These are phyloP conservation scores for Pseudoneurospora amorphoporcata DNA, from an alignment of 495 filamentous ascomycete species.

Conservation along the genomic window DNA sequence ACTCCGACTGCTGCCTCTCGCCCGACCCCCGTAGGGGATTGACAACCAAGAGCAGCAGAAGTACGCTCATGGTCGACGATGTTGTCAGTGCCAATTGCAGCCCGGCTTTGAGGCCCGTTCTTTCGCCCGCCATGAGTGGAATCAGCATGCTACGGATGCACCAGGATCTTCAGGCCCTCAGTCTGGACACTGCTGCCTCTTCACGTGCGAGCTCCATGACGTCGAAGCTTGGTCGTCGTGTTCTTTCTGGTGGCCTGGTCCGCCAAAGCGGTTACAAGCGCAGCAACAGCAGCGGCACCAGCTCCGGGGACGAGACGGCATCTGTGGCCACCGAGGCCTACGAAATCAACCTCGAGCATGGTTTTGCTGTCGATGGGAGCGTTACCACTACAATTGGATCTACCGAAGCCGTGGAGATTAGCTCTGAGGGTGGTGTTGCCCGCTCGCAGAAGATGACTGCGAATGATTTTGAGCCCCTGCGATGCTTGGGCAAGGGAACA, in stretches of 20 bases:
- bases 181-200: slow-evolving; percentile 30
- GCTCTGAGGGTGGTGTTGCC: slow-evolving; percentile 28
- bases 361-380: slow-evolving; percentile 47
- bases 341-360: slow-evolving; percentile 77
- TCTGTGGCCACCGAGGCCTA: slow-evolving; percentile 53
- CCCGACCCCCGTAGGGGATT: slow-evolving; percentile 25
- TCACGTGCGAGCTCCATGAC: slow-evolving; percentile 34
- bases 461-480: slow-evolving; percentile 80
- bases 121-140: slow-evolving; percentile 48
- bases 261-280: slow-evolving; percentile 19
- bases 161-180: slow-evolving; percentile 54
- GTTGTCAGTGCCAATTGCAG: slow-evolving; percentile 50
- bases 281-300: slow-evolving; percentile 17
- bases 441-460: slow-evolving; percentile 73
- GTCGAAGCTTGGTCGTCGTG: slow-evolving; percentile 27
- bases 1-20: slow-evolving; percentile 53
- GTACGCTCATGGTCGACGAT: slow-evolving; percentile 33
- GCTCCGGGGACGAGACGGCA: slow-evolving; percentile 30
- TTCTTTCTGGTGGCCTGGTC: neutral
- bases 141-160: slow-evolving; percentile 72
- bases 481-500: slow-evolving; percentile 92
- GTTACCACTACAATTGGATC: neutral
- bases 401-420: slow-evolving; percentile 45
- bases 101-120: slow-evolving; percentile 48
- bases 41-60: slow-evolving; percentile 16